Base-by-base conservation (phyloP, 2,329 filamentous ascomycete genomes). In the Karstenula rhodostoma region DNA sequence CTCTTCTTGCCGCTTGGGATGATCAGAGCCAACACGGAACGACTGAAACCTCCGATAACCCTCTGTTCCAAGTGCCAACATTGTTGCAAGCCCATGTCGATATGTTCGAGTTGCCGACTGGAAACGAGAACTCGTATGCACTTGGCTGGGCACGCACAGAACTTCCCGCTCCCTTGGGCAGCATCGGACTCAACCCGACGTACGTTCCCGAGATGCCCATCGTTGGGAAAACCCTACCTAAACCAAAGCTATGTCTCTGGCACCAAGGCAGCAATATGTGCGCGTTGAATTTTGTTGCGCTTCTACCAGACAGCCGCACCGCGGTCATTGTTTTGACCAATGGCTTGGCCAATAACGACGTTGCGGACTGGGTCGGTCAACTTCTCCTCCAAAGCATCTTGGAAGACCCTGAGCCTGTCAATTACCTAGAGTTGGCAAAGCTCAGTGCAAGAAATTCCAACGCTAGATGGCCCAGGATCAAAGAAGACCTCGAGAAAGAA, bases 241-340 rank as follows among this genome's bases (percentile, higher is more conserved):
- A n/a, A n/a, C 61, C 64, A 40, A 56, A 64, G 43, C 40, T 68
- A 9, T 62, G 61, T 9, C 51, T 75, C 6, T 68, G 61, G 17
- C 73, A 74, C 46, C 65, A 71, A 10, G 73, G 74, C 3, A 70
- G 67, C 33, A 58, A 70, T 27, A 42, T 56, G 8, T 73, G 71
- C 1, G 65, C 58, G 43, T 40, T 69, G 2, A 49, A 65, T 5
- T 53, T 60, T 12, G 58, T 71, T 3, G 66, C 56, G 7, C 67
- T 74, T 1, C 59, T 76, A 37, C 73, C 69, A 1, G 69, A 74
- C n/a, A 72, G 67, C 9, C 57, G 72, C 32, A 71, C 61, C 43
- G 72, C 67, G 5, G 62, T 76, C 2, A 55, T 75, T 8, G 62
- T 70, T 7, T 51, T 69, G 22, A 62, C 64, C 3, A 76, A 76